Base-by-base conservation (phyloP, 1,139 yeast species). In the Taphrina sp. region DNA sequence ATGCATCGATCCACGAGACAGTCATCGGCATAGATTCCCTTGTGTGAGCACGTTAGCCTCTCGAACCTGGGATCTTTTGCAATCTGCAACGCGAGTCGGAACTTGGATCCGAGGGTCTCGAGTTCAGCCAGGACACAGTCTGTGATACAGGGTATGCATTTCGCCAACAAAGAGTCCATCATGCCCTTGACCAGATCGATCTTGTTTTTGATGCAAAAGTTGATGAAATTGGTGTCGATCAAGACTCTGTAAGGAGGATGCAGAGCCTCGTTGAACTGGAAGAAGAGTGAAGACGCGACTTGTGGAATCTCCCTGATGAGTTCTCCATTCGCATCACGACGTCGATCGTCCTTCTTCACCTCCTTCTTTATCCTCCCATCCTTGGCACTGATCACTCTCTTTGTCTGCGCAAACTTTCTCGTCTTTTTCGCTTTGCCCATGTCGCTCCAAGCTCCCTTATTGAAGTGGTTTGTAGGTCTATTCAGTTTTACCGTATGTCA, bases 371-470 rank as follows among this genome's bases (percentile, higher is more conserved):
- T 70, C 62, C 92, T 75, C 31, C 81, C 79, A 63, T 88, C 95
- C 64, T 84, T 86, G 62, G 83, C 76, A 60, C 81, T 80, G 58
- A 89, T 72, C 43, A 89, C 80, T 60, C 95, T 80, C 72, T 92
- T 92, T 59, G 87, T 89, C 56, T 82, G 79, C n/a, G 95, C 95
- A 67, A 90, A 88, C 83, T 89, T 89, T 78, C 97, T 81, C 20
- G 97, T 92, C 74, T 90, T 92, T 74, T 85, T 89, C 39, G 95
- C 96, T 70, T 89, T 92, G 59, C 97, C 98, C 98, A 92, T 92
- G 22, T 35, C 37, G n/a, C n/a, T n/a, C n/a, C n/a, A n/a, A n/a
- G n/a, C n/a, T n/a, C n/a, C n/a, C n/a, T n/a, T n/a, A n/a, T n/a
- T n/a, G n/a, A n/a, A n/a, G n/a, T n/a, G n/a, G n/a, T n/a, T n/a